Conservation (phyloP, 2,329 filamentous ascomycete species). For the Clarireedia hainanense region DNA sequence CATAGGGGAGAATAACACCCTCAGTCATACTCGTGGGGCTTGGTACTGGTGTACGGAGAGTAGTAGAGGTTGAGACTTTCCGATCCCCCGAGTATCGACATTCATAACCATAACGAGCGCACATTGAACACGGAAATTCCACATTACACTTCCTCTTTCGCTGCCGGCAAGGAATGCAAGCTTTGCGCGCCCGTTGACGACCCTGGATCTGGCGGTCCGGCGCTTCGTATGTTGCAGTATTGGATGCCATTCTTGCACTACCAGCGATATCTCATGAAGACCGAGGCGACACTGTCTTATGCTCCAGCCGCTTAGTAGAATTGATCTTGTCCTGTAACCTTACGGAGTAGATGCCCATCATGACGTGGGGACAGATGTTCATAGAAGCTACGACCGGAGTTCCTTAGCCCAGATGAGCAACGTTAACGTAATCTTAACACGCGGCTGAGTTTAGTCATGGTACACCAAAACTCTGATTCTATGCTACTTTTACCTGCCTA, state of each 20-base stretch:
- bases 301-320: no score
- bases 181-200: conserved; percentile 18
- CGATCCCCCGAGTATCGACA: conserved; percentile 17
- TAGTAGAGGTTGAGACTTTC: neutral
- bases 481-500: no score
- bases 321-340: neutral
- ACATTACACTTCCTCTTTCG: conserved; percentile 24
- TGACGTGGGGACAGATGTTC: neutral
- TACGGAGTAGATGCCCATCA: neutral
- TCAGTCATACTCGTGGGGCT: neutral
- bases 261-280: neutral
- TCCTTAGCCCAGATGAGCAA: neutral
- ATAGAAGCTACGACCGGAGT: neutral
- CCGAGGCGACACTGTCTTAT: no score
- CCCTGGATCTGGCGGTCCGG: neutral
- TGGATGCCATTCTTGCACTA: neutral
- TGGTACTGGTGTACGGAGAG: neutral
- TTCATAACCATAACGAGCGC: conserved; percentile 19
- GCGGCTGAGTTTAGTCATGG: neutral
- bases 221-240: conserved; percentile 11
- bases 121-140: conserved; percentile 20
- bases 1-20: neutral
- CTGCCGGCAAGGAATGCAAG: conserved; percentile 21
- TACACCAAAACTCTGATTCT: no score
- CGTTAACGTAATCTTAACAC: neutral